Conservation (phyloP, 1,139 yeast species). For the Debaryomyces sp. region DNA sequence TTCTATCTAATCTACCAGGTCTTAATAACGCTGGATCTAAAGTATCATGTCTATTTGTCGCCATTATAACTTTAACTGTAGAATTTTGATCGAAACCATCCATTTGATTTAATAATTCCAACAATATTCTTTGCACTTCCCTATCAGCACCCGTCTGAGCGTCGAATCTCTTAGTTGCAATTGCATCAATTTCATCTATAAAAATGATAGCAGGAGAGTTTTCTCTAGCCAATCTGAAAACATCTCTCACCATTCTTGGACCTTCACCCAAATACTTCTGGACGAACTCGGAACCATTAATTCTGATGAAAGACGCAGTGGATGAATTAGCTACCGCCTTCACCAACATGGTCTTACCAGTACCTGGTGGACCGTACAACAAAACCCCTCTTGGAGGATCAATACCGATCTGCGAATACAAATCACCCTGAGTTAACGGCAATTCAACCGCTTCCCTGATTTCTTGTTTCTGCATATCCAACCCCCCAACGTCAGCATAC, state of each 20-base stretch:
- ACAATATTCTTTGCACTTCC: slow-evolving; percentile 96
- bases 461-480: slow-evolving; percentile 99
- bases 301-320: slow-evolving; percentile 94
- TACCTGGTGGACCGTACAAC: slow-evolving; percentile 98
- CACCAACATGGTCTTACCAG: slow-evolving; percentile 98
- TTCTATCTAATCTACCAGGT: slow-evolving; percentile 98
- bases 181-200: slow-evolving; percentile 98
- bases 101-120: slow-evolving; percentile 97
- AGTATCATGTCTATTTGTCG: slow-evolving; percentile 97
- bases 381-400: slow-evolving; percentile 99
- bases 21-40: slow-evolving; percentile 95
- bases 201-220: slow-evolving; percentile 96
- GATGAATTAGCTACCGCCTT: slow-evolving; percentile 98
- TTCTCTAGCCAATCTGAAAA: slow-evolving; percentile 94
- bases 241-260: slow-evolving; percentile 99
- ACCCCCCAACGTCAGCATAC: slow-evolving; percentile 95
- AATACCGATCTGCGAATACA: slow-evolving; percentile 96
- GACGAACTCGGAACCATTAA: slow-evolving; percentile 96
- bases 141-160: slow-evolving; percentile 99
- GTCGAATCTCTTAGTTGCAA: slow-evolving; percentile 98
- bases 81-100: slow-evolving; percentile 98
- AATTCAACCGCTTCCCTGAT: slow-evolving; percentile 97
- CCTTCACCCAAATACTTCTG: slow-evolving; percentile 99
- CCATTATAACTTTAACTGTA: slow-evolving; percentile 97
- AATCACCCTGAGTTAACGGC: slow-evolving; percentile 93